Percentiles rank a stretch among this genome's conserved stretches.
These are phyloP conservation scores for Colletotrichum siamense DNA, from an alignment of 2,329 filamentous ascomycete genomes.

Conservation along the genomic window DNA sequence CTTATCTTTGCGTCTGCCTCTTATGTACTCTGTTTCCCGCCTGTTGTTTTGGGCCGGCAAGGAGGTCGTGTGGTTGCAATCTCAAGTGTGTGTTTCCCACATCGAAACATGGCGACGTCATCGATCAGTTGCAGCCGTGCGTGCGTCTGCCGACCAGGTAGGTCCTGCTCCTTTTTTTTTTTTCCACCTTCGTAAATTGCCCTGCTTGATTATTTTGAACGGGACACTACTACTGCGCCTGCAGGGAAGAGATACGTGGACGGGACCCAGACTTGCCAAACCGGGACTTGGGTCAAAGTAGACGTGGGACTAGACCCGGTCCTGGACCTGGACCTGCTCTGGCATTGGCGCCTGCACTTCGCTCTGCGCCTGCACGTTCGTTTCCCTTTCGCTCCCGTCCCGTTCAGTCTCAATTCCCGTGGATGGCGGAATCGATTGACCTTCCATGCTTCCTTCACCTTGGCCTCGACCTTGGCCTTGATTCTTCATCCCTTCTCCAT, in stretches of 20 bases:
- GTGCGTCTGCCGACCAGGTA: not conserved
- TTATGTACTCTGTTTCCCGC: not conserved
- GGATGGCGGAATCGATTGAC: not conserved
- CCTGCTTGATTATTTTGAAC: not conserved
- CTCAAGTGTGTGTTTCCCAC: conserved; percentile 10
- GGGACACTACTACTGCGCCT: not conserved
- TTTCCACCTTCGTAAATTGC: not conserved
- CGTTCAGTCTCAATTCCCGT: not conserved
- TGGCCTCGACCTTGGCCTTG: not conserved
- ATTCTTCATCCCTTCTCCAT: not conserved
- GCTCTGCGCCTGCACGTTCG: not conserved
- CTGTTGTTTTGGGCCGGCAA: not conserved
- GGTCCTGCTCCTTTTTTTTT: not conserved
- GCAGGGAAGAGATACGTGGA: not conserved
- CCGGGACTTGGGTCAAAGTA: not conserved
- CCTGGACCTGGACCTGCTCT: not conserved
- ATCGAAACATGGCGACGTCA: conserved; percentile 19
- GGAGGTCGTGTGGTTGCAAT: not conserved
- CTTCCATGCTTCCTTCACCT: not conserved
- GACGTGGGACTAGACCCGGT: not conserved
- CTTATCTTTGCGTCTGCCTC: not conserved
- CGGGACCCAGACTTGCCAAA: not conserved
- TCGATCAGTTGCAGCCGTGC: conserved; percentile 1
- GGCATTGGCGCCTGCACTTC: not conserved
- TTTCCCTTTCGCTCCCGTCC: not conserved